Percentiles rank a stretch among this genome's conserved stretches.
Evolutionary conservation across 2,329 filamentous ascomycete species (phyloP).

Genomic region (Colletotrichum sidae): DNA sequence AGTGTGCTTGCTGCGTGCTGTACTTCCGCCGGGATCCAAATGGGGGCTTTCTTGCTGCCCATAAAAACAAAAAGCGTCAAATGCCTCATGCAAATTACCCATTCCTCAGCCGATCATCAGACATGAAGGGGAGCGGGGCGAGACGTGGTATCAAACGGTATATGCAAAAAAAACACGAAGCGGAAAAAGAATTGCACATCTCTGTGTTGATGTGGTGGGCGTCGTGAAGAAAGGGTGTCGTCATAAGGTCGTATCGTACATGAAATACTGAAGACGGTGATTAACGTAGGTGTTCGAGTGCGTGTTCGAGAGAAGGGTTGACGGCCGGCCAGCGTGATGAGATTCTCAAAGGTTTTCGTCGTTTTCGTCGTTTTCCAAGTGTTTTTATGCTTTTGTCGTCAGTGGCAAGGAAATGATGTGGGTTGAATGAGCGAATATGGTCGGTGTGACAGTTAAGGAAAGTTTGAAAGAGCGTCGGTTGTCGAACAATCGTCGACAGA

Average conservation of each 20-base stretch:
- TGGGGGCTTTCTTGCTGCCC: not conserved
- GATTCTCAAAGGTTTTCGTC: constrained; percentile 6
- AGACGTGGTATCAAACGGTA: constrained; percentile 37
- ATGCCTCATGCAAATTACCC: constrained; percentile 11
- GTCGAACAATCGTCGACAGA: constrained; percentile 7
- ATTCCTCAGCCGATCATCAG: not conserved
- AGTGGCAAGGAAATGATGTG: constrained; percentile 46
- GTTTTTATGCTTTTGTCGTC: constrained; percentile 36
- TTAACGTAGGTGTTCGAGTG: not conserved
- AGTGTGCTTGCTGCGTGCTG: constrained; percentile 12
- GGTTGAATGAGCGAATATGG: constrained; percentile 47
- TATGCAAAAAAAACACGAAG: constrained; percentile 34
- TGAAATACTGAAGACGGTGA: constrained; percentile 10
- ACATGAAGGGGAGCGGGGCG: not conserved
- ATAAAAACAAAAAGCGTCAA: constrained; percentile 18
- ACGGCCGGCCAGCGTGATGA: constrained; percentile 28
- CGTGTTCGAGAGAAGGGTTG: constrained; percentile 3
- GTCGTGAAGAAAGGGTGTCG: constrained; percentile 39
- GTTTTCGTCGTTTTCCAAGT: constrained; percentile 32
- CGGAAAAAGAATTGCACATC: constrained; percentile 26
- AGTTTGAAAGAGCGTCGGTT: constrained; percentile 15
- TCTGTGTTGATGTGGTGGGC: not conserved
- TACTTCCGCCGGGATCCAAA: constrained; percentile 10
- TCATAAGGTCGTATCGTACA: constrained; percentile 37
- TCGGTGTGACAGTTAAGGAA: constrained; percentile 39